Percentiles rank a stretch among this genome's conserved stretches.
Evolutionary conservation across 805 yeast genomes (phyloP).

Genomic region (Brettanomyces nanus): DNA sequence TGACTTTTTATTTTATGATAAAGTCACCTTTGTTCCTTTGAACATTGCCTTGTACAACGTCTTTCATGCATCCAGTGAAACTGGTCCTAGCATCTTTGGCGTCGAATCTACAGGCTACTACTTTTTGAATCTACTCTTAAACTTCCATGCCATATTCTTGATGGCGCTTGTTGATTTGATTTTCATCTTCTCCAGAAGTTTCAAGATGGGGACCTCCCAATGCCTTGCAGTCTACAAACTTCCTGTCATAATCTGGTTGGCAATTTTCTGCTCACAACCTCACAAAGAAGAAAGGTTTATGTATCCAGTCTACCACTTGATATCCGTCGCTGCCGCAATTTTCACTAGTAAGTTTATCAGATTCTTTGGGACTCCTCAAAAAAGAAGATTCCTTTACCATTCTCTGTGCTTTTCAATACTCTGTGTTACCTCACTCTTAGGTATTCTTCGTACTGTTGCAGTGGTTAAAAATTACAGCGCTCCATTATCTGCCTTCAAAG

Average conservation of each 20-base stretch:
- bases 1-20: constrained; percentile 59
- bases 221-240: constrained; percentile 9
- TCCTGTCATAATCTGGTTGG: constrained; percentile 51
- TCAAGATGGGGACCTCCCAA: background rate
- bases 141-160: constrained; percentile 53
- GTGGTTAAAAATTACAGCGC: constrained; percentile 63
- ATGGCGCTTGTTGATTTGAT: constrained; percentile 34
- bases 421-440: constrained; percentile 18
- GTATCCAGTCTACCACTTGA: constrained; percentile 73
- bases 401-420: constrained; percentile 4
- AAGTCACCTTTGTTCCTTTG: constrained; percentile 60
- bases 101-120: constrained; percentile 74
- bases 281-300: constrained; percentile 91
- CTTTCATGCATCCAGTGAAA: constrained; percentile 48
- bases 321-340: constrained; percentile 52
- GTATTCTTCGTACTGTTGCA: constrained; percentile 49
- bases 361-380: background rate
- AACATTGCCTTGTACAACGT: constrained; percentile 84
- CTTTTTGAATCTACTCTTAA: constrained; percentile 55
- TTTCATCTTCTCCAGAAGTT: background rate
- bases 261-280: constrained; percentile 64
- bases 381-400: background rate
- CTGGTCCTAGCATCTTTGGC: constrained; percentile 91
- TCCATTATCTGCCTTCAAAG: constrained; percentile 53
- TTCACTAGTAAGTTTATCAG: constrained; percentile 4